Percentiles rank a stretch among this genome's conserved stretches.
Evolutionary conservation across 768 basidiomycete genomes (phyloP).

Genomic region (Trametes maxima): DNA sequence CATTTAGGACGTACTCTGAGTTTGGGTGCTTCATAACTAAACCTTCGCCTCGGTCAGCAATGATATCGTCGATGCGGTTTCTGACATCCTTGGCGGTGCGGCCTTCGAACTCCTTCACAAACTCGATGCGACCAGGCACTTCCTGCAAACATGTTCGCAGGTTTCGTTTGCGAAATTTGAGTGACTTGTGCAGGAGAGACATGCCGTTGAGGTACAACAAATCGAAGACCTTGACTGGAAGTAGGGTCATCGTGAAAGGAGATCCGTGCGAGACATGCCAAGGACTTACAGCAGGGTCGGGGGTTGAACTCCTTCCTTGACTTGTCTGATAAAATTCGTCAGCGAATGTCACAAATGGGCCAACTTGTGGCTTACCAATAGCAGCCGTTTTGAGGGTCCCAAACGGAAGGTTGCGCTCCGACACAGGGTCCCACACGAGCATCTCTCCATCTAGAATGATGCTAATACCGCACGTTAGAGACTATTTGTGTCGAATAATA

Average conservation of each 20-base stretch:
- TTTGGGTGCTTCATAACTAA: slow-evolving; percentile 87
- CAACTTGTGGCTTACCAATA: slow-evolving; percentile 50
- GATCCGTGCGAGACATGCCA: slow-evolving; percentile 11
- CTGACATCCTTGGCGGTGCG: slow-evolving; percentile 83
- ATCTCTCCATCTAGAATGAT: slow-evolving; percentile 97
- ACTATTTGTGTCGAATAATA: neutral
- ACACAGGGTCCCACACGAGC: slow-evolving; percentile 95
- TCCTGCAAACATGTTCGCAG: slow-evolving; percentile 67
- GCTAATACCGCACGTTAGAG: slow-evolving; percentile 41
- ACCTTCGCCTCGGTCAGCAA: slow-evolving; percentile 88
- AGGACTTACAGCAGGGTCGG: slow-evolving; percentile 82
- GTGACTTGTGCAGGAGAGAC: slow-evolving; percentile 71
- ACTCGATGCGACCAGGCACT: slow-evolving; percentile 81
- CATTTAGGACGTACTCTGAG: slow-evolving; percentile 82
- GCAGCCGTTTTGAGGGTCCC: slow-evolving; percentile 94
- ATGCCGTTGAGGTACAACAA: slow-evolving; percentile 86
- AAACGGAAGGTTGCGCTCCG: slow-evolving; percentile 87
- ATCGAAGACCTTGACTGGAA: slow-evolving; percentile 93
- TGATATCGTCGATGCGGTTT: slow-evolving; percentile 75
- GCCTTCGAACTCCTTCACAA: slow-evolving; percentile 69
- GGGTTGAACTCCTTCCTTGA: slow-evolving; percentile 71
- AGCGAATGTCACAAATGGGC: neutral
- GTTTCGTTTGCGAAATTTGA: slow-evolving; percentile 78
- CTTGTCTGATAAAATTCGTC: slow-evolving; percentile 51
- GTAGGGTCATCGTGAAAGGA: neutral